Base-by-base conservation (phyloP, 2,329 filamentous ascomycete genomes). In the Stagonosporopsis cucurbitacearum region DNA sequence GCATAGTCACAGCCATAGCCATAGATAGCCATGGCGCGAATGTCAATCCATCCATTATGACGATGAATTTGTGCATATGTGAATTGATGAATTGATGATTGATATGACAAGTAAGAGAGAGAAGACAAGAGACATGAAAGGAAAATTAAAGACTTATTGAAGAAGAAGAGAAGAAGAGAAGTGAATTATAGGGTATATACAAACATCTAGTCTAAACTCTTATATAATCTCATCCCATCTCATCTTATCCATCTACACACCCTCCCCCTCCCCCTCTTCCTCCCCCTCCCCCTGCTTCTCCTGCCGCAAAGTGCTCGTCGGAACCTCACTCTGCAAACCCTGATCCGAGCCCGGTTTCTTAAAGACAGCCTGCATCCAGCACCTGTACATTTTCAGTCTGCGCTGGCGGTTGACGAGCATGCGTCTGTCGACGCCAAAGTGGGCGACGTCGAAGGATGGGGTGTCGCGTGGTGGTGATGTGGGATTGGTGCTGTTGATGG, bases 361-460 rank as follows among this genome's bases (percentile, higher is more conserved):
- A 75, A 95, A 96, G 4, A 87, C 86, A 26, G 90, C 91, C 76
- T 96, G 91, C 74, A 96, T 86, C 92, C 95, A 99, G 80, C 94
- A 98, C 58, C 95, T 87, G 77, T 98, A 98, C 95, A 99, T 99
- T 79, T 98, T 99, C 44, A 96, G 81, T 77, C 92, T 89, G 69
- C 88, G 86, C 50, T 93, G 91, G 62, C 95, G 86, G 75, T 99
- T 99, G 52, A 99, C 92, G 51, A 99, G 83, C 80, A 99, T 83
- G 57, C 95, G 87, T 63, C 92, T 87, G 74, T 99, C 95, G 51
- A 94, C 84, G 23, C 89, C 95, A 32, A 98, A 83, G 42, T 95
- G 86, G 52, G 90, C 79, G 42, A 96, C 79, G 44, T 92, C 85
- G 67, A 98, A 81, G 0, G 59, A n/a, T 55, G 0, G 74, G 73